phyloP scores from a whole-genome alignment of 495 filamentous ascomycete species.

The Evansstolkia leycettana region DNA sequence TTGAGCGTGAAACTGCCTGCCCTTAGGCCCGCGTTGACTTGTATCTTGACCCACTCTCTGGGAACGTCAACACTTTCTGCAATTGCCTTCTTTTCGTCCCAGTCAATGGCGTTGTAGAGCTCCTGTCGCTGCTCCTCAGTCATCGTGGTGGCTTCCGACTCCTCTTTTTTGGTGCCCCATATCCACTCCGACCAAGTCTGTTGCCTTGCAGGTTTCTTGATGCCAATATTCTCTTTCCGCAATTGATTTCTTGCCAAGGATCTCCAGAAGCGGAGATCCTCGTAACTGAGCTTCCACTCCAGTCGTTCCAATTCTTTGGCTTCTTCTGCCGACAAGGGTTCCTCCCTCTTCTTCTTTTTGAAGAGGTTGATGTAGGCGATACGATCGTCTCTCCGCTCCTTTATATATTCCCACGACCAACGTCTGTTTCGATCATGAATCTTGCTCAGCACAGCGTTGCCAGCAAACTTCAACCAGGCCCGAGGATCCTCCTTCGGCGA shows the following conservation, averaged over 20 bases:
- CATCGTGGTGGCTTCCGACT: slow-evolving; percentile 65
- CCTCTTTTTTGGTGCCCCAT: slow-evolving; percentile 66
- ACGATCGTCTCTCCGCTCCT: slow-evolving; percentile 81
- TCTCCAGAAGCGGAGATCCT: slow-evolving; percentile 94
- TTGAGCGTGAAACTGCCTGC: slow-evolving; percentile 91
- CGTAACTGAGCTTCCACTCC: slow-evolving; percentile 82
- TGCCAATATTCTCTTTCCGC: slow-evolving; percentile 82
- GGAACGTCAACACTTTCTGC: slow-evolving; percentile 80
- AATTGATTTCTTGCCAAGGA: slow-evolving; percentile 89
- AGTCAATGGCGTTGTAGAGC: slow-evolving; percentile 93
- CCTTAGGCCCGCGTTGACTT: slow-evolving; percentile 77
- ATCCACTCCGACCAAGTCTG: slow-evolving; percentile 83
- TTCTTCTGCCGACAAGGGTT: slow-evolving; percentile 57
- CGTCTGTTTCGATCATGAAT: slow-evolving; percentile 83
- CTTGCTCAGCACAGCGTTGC: slow-evolving; percentile 74
- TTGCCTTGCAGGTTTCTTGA: slow-evolving; percentile 48
- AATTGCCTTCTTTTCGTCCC: slow-evolving; percentile 89
- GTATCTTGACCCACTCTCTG: slow-evolving; percentile 79
- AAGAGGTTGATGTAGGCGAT: slow-evolving; percentile 83
- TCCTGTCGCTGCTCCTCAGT: slow-evolving; percentile 93
- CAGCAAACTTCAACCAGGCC: slow-evolving; percentile 87
- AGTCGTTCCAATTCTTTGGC: slow-evolving; percentile 58
- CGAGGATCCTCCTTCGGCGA: slow-evolving; percentile 79
- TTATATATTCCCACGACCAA: slow-evolving; percentile 93
- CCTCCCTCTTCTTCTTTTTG: slow-evolving; percentile 80